A percentile compares a stretch with the other conserved stretches of the same genome.
These are phyloP conservation scores for Athelia sp. DNA, from an alignment of 1,284 basidiomycete genomes.

Conservation along the genomic window DNA sequence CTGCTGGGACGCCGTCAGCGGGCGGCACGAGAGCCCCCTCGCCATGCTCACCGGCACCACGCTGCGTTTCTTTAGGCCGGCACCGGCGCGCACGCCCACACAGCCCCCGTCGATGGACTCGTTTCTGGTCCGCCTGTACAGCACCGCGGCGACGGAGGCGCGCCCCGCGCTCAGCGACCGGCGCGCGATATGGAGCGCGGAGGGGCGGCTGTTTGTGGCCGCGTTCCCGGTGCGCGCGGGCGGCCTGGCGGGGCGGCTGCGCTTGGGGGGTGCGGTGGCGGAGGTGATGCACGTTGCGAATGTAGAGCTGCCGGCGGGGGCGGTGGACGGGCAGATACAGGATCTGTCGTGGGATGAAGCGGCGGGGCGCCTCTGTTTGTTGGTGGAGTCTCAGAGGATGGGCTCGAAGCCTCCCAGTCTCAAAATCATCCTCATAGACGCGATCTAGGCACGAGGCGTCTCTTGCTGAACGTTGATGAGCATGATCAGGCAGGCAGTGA, in stretches of 20 bases:
- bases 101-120: too few relatives aligned
- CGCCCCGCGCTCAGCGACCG: slow-evolving; percentile 86
- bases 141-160: slow-evolving; percentile 77
- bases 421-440: not conserved
- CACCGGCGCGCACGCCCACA: too few relatives aligned
- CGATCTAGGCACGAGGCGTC: too few relatives aligned
- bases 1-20: not conserved
- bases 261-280: too few relatives aligned
- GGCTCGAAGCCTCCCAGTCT: not conserved
- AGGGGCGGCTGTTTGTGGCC: slow-evolving; percentile 64
- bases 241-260: slow-evolving; percentile 32
- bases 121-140: slow-evolving; percentile 91
- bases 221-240: slow-evolving; percentile 79
- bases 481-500: too few relatives aligned
- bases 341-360: not conserved
- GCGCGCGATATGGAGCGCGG: slow-evolving; percentile 92
- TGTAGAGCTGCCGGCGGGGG: too few relatives aligned
- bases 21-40: slow-evolving; percentile 34
- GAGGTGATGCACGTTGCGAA: too few relatives aligned
- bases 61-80: slow-evolving; percentile 34
- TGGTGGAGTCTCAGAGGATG: not conserved
- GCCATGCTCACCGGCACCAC: slow-evolving; percentile 32
- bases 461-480: too few relatives aligned
- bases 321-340: too few relatives aligned
- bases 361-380: not conserved